Base-by-base conservation (phyloP, 2,329 filamentous ascomycete genomes). In the Trichoderma asperellum region DNA sequence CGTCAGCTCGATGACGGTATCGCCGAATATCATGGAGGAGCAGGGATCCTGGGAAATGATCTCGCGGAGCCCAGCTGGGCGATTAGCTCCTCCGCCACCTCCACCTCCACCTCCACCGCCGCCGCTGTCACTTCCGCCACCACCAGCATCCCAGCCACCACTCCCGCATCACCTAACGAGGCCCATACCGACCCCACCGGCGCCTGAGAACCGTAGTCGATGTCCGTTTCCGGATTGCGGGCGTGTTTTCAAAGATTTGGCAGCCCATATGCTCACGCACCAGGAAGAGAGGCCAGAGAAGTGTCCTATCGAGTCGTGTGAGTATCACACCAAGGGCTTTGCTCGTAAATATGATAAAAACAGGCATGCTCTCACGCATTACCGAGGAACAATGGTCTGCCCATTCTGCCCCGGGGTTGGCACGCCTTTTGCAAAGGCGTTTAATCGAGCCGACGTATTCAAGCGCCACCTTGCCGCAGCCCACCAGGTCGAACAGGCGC, bases 281-380 rank as follows among this genome's bases (percentile, higher is more conserved):
- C 93, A 96, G 81, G 91, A 91, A 70, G 94, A 97, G 81, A 87
- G 96, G 35, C 96, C 96, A 0, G 95, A 98, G 77, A 98, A 98
- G 79, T 99, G 96, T 79, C 95, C 95, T 0, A 97, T 98, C 70
- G 86, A 91, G 68, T 94, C 91, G 2, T 98, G 95, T 83, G 94
- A 97, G 76, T 98, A 97, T 78, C 92, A 97, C 80, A 86, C 87
- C 74, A 98, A 97, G 79, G 95, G 95, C 0, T 98, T 98, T 76
- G 95, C 95, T 3, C 87, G 95, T 71, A 98, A 98, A 80, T 99
- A 98, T 78, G 96, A 98, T 83, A 97, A 97, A 85, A 98, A 98
- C 79, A 86, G 96, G 14, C 96, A 99, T 78, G 97, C 95, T 1
- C 82, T 98, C 72, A 98, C 95, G 2, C 96, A 98, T 78, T 99